These are phyloP conservation scores for Dipsacomyces acuminosporus DNA, from an alignment of 371 early-diverging fungal species.

Conservation along the genomic window DNA sequence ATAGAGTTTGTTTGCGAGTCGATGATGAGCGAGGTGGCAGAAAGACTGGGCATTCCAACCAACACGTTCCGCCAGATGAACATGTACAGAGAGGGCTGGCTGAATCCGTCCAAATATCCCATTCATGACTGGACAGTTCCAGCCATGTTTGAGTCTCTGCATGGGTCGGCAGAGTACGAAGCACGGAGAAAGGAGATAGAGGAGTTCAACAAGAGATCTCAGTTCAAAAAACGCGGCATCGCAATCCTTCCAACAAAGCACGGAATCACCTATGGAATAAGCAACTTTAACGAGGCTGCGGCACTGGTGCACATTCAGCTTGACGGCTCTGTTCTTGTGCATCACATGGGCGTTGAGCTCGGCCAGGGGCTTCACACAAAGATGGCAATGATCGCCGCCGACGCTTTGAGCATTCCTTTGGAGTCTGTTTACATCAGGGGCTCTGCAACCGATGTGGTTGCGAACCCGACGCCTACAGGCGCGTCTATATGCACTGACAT, in stretches of 20 bases:
- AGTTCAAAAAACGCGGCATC: conserved; percentile 62
- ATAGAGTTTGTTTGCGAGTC: conserved; percentile 65
- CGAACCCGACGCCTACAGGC: conserved; percentile 61
- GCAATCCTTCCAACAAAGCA: conserved; percentile 62
- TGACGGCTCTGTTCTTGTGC: conserved; percentile 61
- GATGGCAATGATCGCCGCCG: conserved; percentile 61
- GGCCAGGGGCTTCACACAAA: conserved; percentile 72
- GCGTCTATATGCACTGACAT: conserved; percentile 61
- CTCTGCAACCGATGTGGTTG: conserved; percentile 59
- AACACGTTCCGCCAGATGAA: conserved; percentile 55
- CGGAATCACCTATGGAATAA: conserved; percentile 56
- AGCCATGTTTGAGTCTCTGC: conserved; percentile 53
- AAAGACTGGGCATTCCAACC: conserved; percentile 49
- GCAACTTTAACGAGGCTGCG: conserved; percentile 65
- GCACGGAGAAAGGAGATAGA: conserved; percentile 48
- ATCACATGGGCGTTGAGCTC: conserved; percentile 72
- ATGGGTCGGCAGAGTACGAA: conserved; percentile 46
- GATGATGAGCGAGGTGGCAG: conserved; percentile 58
- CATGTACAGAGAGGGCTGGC: conserved; percentile 57
- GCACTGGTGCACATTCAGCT: conserved; percentile 65
- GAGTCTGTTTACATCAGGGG: conserved; percentile 56
- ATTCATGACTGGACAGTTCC: conserved; percentile 54
- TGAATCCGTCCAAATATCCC: conserved; percentile 43
- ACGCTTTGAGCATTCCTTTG: conserved; percentile 55
- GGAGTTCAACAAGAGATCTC: conserved; percentile 55